Evolutionary conservation across 1,284 basidiomycete genomes (phyloP).

Genomic region (Ganoderma leucocontextum): DNA sequence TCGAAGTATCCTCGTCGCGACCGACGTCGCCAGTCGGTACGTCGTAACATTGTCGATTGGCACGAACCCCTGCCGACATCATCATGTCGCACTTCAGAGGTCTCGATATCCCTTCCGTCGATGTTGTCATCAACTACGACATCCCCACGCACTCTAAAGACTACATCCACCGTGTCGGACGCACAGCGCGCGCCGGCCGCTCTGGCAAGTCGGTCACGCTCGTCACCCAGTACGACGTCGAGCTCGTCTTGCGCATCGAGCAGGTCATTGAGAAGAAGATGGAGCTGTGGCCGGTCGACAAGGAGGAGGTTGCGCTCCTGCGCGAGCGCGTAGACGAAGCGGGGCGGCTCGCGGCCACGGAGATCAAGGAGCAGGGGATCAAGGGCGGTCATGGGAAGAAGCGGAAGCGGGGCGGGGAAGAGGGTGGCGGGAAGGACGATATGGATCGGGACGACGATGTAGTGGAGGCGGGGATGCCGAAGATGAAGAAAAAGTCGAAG

Average conservation of each 20-base stretch:
- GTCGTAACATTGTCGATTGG: conserved; percentile 34
- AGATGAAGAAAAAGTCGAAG: conserved; percentile 46
- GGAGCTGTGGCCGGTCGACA: conserved; percentile 90
- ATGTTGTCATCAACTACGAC: conserved; percentile 98
- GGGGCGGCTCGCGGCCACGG: conserved; percentile 81
- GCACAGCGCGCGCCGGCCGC: conserved; percentile 96
- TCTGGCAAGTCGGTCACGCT: conserved; percentile 96
- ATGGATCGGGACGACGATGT: conserved; percentile 88
- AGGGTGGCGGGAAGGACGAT: conserved; percentile 67
- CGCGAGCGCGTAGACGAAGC: conserved; percentile 94
- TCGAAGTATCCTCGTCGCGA: conserved; percentile 92
- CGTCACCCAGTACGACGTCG: conserved; percentile 98
- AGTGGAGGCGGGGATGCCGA: conserved; percentile 83
- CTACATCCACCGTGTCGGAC: conserved; percentile 98
- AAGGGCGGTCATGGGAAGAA: conserved; percentile 55
- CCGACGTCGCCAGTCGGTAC: conserved; percentile 94
- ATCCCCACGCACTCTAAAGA: conserved; percentile 99
- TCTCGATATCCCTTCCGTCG: conserved; percentile 96
- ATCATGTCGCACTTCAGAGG: conserved; percentile 59
- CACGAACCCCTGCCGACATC: conserved; percentile 18
- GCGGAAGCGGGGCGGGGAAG: conserved; percentile 56
- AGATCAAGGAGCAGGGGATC: conserved; percentile 74
- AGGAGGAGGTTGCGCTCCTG: conserved; percentile 90
- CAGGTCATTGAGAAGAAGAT: conserved; percentile 93
- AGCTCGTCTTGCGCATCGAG: conserved; percentile 95